Conservation (phyloP, 331 rosid species). For the Acacia pycnantha region DNA sequence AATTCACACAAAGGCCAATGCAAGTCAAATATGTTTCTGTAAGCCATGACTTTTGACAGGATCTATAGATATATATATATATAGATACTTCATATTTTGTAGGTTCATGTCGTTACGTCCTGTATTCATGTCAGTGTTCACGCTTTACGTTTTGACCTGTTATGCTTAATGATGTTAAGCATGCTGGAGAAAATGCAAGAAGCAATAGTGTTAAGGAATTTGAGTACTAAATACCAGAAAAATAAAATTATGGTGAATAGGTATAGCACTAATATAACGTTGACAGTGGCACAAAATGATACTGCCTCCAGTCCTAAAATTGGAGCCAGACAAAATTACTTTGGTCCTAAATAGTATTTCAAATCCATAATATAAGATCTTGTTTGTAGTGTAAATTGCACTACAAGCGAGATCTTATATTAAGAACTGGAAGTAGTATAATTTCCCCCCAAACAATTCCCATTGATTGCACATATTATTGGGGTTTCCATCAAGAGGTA, state of each 20-base stretch:
- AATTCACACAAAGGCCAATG: neutral
- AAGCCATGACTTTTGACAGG: neutral
- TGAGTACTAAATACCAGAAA: neutral
- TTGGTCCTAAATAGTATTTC: too few species aligned
- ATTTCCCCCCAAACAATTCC: too few species aligned
- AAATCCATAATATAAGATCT: too few species aligned
- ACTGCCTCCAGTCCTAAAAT: too few species aligned
- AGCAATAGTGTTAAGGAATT: neutral
- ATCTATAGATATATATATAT: neutral
- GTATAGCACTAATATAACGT: neutral
- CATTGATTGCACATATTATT: too few species aligned
- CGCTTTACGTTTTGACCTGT: neutral
- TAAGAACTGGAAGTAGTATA: too few species aligned
- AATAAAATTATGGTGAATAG: neutral
- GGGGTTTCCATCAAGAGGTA: too few species aligned
- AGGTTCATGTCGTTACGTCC: neutral
- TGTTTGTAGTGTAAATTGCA: fast-evolving
- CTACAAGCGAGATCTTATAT: too few species aligned
- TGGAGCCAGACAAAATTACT: too few species aligned
- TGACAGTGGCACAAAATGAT: neutral
- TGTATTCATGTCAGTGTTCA: neutral
- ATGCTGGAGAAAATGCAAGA: neutral
- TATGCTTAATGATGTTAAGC: neutral
- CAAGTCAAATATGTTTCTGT: neutral
- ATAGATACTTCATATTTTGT: neutral